phyloP scores from a whole-genome alignment of 2,329 filamentous ascomycete genomes.

The Botrytis elliptica region DNA sequence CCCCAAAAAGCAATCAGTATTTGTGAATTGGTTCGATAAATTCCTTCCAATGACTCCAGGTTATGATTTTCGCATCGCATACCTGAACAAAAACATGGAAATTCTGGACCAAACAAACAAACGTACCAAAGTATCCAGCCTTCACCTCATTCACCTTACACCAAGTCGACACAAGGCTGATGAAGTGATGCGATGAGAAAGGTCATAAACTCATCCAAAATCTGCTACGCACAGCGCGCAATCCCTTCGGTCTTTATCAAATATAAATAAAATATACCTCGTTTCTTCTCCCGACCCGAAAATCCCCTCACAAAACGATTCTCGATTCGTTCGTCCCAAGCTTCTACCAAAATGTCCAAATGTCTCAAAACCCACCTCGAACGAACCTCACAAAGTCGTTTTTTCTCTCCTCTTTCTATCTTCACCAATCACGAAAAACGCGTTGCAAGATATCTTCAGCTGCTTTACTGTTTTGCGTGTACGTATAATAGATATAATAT shows the following conservation, averaged over 20 bases:
- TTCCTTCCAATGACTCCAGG: not conserved
- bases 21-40: not conserved
- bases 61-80: not conserved
- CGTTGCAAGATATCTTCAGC: not conserved
- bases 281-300: not conserved
- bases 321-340: conserved; percentile 11
- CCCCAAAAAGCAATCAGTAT: conserved; percentile 8
- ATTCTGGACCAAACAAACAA: conserved; percentile 6
- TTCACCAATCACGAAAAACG: not conserved
- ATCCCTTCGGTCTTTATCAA: not conserved
- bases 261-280: not conserved
- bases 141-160: conserved; percentile 16
- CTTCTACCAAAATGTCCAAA: conserved; percentile 19
- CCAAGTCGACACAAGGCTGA: conserved; percentile 13
- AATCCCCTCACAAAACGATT: not conserved
- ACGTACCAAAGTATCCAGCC: conserved; percentile 11
- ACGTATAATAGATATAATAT: not conserved
- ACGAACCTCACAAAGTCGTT: not conserved
- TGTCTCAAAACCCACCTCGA: conserved; percentile 12
- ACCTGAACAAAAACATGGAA: conserved; percentile 6
- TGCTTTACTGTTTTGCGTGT: not conserved
- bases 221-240: conserved; percentile 18
- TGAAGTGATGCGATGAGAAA: conserved; percentile 11
- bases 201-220: conserved; percentile 9
- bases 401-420: not conserved